Percentiles rank a stretch among this genome's conserved stretches.
Evolutionary conservation across 495 filamentous ascomycete genomes (phyloP).

Genomic region (Aspergillus baeticus): DNA sequence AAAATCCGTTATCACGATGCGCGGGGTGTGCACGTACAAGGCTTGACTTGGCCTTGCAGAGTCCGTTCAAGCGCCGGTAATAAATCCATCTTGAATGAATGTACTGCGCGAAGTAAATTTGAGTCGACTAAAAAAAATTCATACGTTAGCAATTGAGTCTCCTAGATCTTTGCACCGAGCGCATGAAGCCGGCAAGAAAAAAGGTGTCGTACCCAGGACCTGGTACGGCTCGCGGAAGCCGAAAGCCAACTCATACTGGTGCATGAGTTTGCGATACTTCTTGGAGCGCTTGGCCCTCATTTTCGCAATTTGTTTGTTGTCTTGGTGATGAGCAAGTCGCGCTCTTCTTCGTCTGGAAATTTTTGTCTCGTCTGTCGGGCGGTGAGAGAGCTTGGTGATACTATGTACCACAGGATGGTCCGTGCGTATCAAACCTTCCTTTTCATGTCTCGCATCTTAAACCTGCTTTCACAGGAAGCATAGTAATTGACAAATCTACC

Average conservation of each 20-base stretch:
- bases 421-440: constrained; percentile 27
- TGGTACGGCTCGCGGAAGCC: constrained; percentile 93
- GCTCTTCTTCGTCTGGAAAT: constrained; percentile 27
- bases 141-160: constrained; percentile 8
- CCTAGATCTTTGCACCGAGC: not conserved
- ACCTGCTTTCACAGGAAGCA: too few species aligned
- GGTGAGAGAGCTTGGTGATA: constrained; percentile 27
- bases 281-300: constrained; percentile 94
- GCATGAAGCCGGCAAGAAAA: not conserved
- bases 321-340: constrained; percentile 1
- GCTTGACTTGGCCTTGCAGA: constrained; percentile 80
- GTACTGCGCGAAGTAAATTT: constrained; percentile 71
- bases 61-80: constrained; percentile 68
- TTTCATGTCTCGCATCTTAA: too few species aligned
- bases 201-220: constrained; percentile 62
- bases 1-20: not conserved
- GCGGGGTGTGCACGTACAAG: constrained; percentile 52
- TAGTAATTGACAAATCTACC: too few species aligned
- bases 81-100: constrained; percentile 78
- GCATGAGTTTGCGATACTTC: constrained; percentile 95
- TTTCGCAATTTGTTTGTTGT: constrained; percentile 17
- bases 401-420: constrained; percentile 20
- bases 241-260: constrained; percentile 78
- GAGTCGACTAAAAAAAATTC: constrained; percentile 61
- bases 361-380: constrained; percentile 45